Conservation (phyloP, 352 stramenopile genomes). For the Globisporangium megalacanthum region DNA sequence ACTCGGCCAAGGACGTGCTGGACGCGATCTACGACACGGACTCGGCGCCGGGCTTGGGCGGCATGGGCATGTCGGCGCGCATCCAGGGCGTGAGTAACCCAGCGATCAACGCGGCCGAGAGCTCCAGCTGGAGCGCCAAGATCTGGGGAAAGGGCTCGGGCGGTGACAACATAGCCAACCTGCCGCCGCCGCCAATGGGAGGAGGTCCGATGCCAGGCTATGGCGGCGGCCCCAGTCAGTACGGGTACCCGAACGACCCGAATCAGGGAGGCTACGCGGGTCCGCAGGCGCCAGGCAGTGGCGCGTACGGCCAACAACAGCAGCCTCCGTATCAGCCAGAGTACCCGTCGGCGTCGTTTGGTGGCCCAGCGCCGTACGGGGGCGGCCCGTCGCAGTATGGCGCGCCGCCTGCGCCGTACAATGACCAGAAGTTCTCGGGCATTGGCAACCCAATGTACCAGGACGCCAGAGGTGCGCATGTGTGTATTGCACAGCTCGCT, state of each 20-base stretch:
- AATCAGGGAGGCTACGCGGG: conserved; percentile 43
- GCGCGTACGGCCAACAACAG: conserved; percentile 32
- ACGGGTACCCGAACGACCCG: conserved; percentile 42
- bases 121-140: conserved; percentile 67
- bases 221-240: conserved; percentile 29
- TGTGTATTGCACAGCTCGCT: background rate
- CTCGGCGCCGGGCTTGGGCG: conserved; percentile 47
- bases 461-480: conserved; percentile 63
- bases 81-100: conserved; percentile 78
- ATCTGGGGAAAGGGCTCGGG: conserved; percentile 58
- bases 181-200: conserved; percentile 39
- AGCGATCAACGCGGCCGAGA: conserved; percentile 28
- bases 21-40: conserved; percentile 93
- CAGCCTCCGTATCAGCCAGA: conserved; percentile 40
- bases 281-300: conserved; percentile 17
- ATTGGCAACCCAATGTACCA: conserved; percentile 95
- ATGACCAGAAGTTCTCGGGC: conserved; percentile 84
- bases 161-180: conserved; percentile 31
- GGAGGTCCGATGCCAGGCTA: conserved; percentile 49
- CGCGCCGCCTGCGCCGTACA: conserved; percentile 38
- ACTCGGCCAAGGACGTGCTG: conserved; percentile 92
- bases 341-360: conserved; percentile 27
- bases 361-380: conserved; percentile 4
- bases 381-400: conserved; percentile 24
- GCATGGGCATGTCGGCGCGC: conserved; percentile 76